Evolutionary conservation across 179 eudicot genomes (phyloP).

Genomic region (Spinacia oleracea): DNA sequence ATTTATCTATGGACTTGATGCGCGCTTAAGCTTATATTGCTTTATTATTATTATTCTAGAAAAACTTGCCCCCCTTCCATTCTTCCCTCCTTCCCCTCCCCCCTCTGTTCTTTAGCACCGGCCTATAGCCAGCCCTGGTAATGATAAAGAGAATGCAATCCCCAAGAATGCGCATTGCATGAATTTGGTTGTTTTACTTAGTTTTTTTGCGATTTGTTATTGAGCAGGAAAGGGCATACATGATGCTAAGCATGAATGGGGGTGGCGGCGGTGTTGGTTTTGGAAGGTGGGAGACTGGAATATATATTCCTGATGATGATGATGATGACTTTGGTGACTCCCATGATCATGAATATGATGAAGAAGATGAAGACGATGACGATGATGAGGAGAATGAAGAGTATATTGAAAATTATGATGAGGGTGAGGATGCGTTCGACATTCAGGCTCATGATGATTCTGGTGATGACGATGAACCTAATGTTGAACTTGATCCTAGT

Average conservation of each 20-base stretch:
- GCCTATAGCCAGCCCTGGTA: too few relatives aligned
- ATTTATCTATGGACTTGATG: too few relatives aligned
- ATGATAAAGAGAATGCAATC: not conserved
- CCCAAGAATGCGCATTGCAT: not conserved
- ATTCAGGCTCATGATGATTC: constrained; percentile 59
- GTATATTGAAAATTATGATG: constrained; percentile 38
- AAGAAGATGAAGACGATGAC: constrained; percentile 32
- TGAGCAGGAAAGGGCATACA: constrained; percentile 83
- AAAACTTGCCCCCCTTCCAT: too few relatives aligned
- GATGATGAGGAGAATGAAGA: constrained; percentile 40
- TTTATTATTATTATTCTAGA: too few relatives aligned
- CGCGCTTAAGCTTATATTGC: too few relatives aligned
- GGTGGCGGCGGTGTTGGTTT: constrained; percentile 57
- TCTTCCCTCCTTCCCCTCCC: too few relatives aligned
- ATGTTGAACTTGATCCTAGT: constrained; percentile 64
- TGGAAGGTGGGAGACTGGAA: constrained; percentile 68
- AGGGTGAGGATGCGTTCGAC: constrained; percentile 64
- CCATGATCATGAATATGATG: constrained; percentile 47
- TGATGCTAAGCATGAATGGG: constrained; percentile 67
- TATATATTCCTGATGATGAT: constrained; percentile 50
- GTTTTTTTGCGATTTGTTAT: constrained; percentile 15
- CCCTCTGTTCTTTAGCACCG: too few relatives aligned
- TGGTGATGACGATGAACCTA: constrained; percentile 36
- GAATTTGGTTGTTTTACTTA: not conserved
- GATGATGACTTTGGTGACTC: constrained; percentile 48